Evolutionary conservation across 176 grass and related monocot genomes (phyloP).

Genomic region (Ensete glaucum): DNA sequence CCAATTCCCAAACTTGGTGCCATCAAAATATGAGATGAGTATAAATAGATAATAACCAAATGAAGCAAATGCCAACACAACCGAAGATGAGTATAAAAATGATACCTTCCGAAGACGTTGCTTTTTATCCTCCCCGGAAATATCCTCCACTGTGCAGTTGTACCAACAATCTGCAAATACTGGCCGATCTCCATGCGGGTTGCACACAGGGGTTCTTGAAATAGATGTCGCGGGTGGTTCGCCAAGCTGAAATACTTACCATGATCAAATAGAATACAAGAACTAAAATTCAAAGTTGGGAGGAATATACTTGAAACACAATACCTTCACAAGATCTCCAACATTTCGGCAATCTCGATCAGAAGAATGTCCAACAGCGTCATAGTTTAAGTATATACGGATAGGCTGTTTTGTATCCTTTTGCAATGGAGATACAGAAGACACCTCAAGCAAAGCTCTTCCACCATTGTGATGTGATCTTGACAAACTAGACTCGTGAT

Average conservation of each 20-base stretch:
- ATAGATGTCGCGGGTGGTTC: conserved; percentile 53
- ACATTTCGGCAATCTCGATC: conserved; percentile 83
- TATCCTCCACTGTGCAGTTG: conserved; percentile 86
- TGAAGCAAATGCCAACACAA: neutral
- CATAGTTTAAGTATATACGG: conserved; percentile 96
- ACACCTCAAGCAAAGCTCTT: conserved; percentile 46
- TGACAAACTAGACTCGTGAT: conserved; percentile 32
- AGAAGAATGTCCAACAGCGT: conserved; percentile 82
- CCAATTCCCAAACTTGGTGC: too few relatives aligned
- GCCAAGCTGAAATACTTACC: conserved; percentile 45
- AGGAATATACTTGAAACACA: neutral
- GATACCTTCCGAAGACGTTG: conserved; percentile 91
- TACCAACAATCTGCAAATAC: conserved; percentile 95
- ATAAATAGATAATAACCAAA: neutral
- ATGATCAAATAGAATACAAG: conserved; percentile 13
- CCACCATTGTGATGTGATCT: conserved; percentile 28
- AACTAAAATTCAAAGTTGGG: neutral
- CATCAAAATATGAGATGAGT: neutral
- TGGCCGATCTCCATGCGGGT: conserved; percentile 72
- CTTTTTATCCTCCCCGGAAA: conserved; percentile 85
- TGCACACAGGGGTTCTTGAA: conserved; percentile 54
- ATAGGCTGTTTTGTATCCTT: conserved; percentile 61
- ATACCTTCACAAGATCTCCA: conserved; percentile 73
- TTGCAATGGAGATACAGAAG: conserved; percentile 23
- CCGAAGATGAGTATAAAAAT: neutral